Evolutionary conservation across 2,329 filamentous ascomycete genomes (phyloP).

Genomic region (Thelonectria rubi): DNA sequence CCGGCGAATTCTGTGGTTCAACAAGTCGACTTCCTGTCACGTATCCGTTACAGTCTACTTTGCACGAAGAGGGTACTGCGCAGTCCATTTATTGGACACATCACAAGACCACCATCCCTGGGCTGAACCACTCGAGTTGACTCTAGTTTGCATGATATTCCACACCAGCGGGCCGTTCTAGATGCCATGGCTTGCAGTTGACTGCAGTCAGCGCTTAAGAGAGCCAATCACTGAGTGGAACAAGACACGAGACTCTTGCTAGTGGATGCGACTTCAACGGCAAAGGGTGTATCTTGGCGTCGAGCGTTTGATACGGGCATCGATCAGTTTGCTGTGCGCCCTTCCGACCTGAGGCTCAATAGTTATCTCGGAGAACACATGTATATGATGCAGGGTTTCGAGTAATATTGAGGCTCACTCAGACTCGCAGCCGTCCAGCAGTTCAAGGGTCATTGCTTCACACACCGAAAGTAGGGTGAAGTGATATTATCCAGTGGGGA

Average conservation of each 20-base stretch:
- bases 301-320: neutral
- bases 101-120: constrained; percentile 13
- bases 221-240: constrained; percentile 6
- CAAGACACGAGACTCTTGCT: neutral
- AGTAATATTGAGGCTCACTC: neutral
- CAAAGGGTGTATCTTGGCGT: constrained; percentile 2
- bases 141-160: constrained; percentile 13
- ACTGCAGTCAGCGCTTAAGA: constrained; percentile 11
- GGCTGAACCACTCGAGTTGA: constrained; percentile 2
- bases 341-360: neutral
- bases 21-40: neutral
- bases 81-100: constrained; percentile 8
- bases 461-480: neutral
- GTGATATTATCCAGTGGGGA: neutral
- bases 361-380: neutral
- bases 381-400: neutral
- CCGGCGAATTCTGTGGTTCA: neutral
- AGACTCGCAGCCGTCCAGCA: neutral
- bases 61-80: neutral
- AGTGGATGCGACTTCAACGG: constrained; percentile 4
- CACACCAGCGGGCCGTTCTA: constrained; percentile 9
- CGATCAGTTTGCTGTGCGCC: neutral
- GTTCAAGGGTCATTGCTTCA: neutral
- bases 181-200: constrained; percentile 9
- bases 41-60: neutral